Percentiles rank a stretch among this genome's conserved stretches.
Evolutionary conservation across 2,329 filamentous ascomycete species (phyloP).

Genomic region (Calycina marina): DNA sequence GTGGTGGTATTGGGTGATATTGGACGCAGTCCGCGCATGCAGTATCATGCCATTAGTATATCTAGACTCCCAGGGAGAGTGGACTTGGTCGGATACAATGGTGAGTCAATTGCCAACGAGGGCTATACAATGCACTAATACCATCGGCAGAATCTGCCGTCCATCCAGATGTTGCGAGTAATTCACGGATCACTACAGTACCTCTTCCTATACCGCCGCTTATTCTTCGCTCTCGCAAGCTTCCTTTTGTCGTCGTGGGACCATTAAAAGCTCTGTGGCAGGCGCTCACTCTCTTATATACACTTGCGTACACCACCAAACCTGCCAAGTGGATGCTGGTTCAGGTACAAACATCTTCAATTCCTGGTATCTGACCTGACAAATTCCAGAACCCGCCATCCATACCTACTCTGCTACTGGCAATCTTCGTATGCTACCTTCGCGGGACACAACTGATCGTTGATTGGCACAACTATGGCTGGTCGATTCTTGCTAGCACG

Average conservation of each 20-base stretch:
- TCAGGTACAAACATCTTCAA: conserved; percentile 1
- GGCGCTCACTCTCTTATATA: conserved; percentile 52
- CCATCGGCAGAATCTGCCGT: conserved; percentile 53
- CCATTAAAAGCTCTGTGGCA: conserved; percentile 83
- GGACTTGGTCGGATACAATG: conserved; percentile 76
- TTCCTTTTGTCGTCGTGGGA: conserved; percentile 65
- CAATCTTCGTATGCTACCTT: conserved; percentile 55
- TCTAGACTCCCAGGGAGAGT: conserved; percentile 69
- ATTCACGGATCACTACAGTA: conserved; percentile 55
- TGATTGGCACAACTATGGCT: conserved; percentile 99
- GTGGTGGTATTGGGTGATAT: conserved; percentile 91
- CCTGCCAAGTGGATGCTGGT: conserved; percentile 76
- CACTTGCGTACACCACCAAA: conserved; percentile 59
- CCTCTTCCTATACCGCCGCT: conserved; percentile 54
- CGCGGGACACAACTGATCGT: conserved; percentile 74
- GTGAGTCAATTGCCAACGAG: conserved; percentile 31
- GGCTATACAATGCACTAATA: too few relatives aligned
- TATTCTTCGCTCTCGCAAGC: conserved; percentile 48
- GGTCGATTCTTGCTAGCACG: conserved; percentile 67
- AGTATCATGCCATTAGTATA: conserved; percentile 91
- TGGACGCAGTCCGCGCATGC: conserved; percentile 91
- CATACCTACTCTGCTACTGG: conserved; percentile 75
- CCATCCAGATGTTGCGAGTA: conserved; percentile 60
- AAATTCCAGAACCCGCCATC: conserved; percentile 72
- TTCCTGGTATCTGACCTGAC: background rate